Evolutionary conservation across 768 basidiomycete species (phyloP), one percentile per base, ranked within the genome.

Genomic region (Boletus eberwhitei): DNA sequence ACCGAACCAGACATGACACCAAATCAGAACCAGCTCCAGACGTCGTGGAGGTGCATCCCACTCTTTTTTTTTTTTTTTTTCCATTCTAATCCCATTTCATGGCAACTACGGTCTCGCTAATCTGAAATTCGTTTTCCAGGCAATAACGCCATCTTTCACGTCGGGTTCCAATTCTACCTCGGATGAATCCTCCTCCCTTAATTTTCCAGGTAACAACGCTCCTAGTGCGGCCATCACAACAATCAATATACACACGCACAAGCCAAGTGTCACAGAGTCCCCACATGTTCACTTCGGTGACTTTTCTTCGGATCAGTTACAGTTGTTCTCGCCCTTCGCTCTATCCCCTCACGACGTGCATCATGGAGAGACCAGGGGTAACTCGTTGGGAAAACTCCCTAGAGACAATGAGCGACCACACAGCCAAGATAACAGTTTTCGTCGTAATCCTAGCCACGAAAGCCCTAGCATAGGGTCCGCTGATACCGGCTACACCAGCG

Each of bases 151-250:
- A 14, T 60, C 70, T 37, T 65, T 75, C 50, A 78, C 75, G 5
- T 74, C 69, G 34, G 68, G 69, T 36, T 77, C 77, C 29, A 75
- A 74, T 32, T 71, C 75, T 22, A 68, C 71, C 4, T 78, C 77
- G 9, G 77, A 78, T 53, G 76, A 75, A 55, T 76, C 74, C 16
- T 73, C 66, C 14, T 68, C 69, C 26, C 68, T 71, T 42, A 64
- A 62, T 59, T 63, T 64, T 17, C 60, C 68, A 17, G 57, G 26
- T 31, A 68, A 61, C 51, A 46, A 36, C 51, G 57, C 48, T 40
- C 53, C 53, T 50, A 61, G 32, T 50, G 58, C 59, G 55, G 56
- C 62, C 32, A 16, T 56, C 24, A 42, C 56, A 8, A 43, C 50
- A 12, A 48, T 61, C 35, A 65, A 64, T 47, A 58, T 59, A 46